Percentiles rank a stretch among this genome's conserved stretches.
These are phyloP conservation scores for Ceratocystis cacaofunesta DNA, from an alignment of 2,329 filamentous ascomycete species.

Conservation along the genomic window DNA sequence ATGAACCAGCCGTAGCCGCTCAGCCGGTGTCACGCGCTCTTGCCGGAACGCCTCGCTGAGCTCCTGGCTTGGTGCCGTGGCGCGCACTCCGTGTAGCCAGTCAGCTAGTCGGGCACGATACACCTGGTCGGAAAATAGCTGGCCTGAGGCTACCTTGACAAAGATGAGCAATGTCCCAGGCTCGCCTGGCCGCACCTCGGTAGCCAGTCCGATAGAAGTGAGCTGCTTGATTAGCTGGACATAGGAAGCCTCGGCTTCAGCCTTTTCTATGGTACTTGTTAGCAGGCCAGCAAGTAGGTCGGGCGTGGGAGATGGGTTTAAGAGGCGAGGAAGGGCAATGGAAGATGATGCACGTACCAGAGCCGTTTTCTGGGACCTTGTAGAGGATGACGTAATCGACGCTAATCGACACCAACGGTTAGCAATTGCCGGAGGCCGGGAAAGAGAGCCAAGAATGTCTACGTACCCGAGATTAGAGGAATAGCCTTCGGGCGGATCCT, in stretches of 20 bases:
- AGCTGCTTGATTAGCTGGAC: slow-evolving; percentile 63
- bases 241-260: slow-evolving; percentile 59
- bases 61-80: slow-evolving; percentile 60
- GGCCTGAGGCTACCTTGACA: slow-evolving; percentile 60
- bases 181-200: slow-evolving; percentile 72
- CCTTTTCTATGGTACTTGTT: slow-evolving; percentile 23
- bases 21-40: slow-evolving; percentile 73
- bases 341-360: slow-evolving; percentile 34
- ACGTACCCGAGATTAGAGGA: slow-evolving; percentile 14
- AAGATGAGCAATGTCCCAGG: slow-evolving; percentile 67
- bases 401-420: slow-evolving; percentile 25
- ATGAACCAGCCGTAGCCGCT: slow-evolving; percentile 76
- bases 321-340: neutral
- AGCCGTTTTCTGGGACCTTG: slow-evolving; percentile 42
- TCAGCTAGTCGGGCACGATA: slow-evolving; percentile 82
- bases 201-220: slow-evolving; percentile 64
- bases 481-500: slow-evolving; percentile 15
- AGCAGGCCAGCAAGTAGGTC: neutral
- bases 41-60: slow-evolving; percentile 50
- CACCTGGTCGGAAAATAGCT: slow-evolving; percentile 62
- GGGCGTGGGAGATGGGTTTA: neutral
- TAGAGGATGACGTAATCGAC: slow-evolving; percentile 86
- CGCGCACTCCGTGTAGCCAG: slow-evolving; percentile 80
- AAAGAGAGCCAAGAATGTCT: neutral
- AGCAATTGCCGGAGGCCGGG: neutral